Evolutionary conservation across 2,329 filamentous ascomycete genomes (phyloP).

Genomic region (Fusarium haematococcum): DNA sequence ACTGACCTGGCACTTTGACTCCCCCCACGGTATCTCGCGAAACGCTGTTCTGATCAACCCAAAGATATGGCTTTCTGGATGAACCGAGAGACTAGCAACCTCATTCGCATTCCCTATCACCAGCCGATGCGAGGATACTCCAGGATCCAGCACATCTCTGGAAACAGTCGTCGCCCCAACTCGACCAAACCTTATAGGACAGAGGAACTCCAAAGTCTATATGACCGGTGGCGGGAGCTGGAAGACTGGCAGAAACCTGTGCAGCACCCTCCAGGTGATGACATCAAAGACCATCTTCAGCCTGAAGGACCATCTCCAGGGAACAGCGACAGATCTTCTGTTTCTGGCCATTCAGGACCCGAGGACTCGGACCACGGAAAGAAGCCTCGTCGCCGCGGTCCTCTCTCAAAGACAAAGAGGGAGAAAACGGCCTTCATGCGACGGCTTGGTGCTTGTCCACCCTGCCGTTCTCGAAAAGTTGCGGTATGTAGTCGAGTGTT

Average conservation of each 20-base stretch:
- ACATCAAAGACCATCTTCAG: neutral
- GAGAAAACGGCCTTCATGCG: constrained; percentile 22
- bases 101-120: neutral
- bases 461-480: constrained; percentile 15
- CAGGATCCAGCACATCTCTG: neutral
- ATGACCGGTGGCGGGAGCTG: constrained; percentile 21
- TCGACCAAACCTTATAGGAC: constrained; percentile 4
- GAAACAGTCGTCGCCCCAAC: neutral
- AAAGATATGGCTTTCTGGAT: neutral
- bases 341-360: neutral
- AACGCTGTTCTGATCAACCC: neutral
- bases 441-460: constrained; percentile 10
- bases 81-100: neutral
- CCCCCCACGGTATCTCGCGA: neutral
- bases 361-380: constrained; percentile 2
- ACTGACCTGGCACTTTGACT: neutral
- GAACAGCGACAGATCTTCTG: constrained; percentile 1
- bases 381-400: constrained; percentile 11
- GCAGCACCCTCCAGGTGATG: neutral
- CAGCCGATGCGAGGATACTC: neutral
- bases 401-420: constrained; percentile 16
- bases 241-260: constrained; percentile 7
- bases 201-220: constrained; percentile 22
- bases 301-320: neutral
- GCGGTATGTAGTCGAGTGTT: neutral